These are phyloP conservation scores for Erigeron philadelphicus DNA, from an alignment of 140 eudicot genomes.

Conservation along the genomic window DNA sequence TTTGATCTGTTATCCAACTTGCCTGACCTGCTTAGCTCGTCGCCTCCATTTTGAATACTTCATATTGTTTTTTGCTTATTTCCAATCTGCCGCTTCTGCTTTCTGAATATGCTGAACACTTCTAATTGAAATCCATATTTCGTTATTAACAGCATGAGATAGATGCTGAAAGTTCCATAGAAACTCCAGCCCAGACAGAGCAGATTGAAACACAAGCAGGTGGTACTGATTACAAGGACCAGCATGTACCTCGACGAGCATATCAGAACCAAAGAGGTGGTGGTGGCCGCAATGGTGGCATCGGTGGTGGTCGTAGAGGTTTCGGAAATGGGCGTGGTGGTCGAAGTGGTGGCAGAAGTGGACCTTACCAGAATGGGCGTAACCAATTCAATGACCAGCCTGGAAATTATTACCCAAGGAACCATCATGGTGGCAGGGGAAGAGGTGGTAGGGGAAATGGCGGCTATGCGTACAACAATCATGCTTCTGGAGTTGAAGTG, in stretches of 20 bases:
- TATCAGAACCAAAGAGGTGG: conserved; percentile 57
- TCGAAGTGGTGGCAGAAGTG: conserved; percentile 43
- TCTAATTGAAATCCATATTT: neutral
- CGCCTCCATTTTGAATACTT: no score
- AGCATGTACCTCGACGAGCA: conserved; percentile 36
- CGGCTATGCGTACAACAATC: conserved; percentile 38
- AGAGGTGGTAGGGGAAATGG: conserved; percentile 43
- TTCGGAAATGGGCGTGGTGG: conserved; percentile 54
- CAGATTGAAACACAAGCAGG: conserved; percentile 26
- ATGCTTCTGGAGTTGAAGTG: conserved; percentile 36
- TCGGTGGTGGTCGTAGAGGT: conserved; percentile 47
- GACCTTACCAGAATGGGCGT: conserved; percentile 61
- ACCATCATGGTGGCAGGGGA: conserved; percentile 35
- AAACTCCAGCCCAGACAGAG: conserved; percentile 25
- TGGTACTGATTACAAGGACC: conserved; percentile 37
- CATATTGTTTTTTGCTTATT: no score
- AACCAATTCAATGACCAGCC: conserved; percentile 47
- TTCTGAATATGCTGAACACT: neutral
- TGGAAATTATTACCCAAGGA: conserved; percentile 43
- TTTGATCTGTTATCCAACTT: no score
- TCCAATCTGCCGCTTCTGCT: no score
- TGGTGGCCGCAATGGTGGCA: conserved; percentile 47
- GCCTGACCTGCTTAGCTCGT: no score
- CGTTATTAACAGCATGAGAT: conserved; percentile 20
- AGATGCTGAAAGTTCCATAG: conserved; percentile 35